A percentile compares a stretch with the other conserved stretches of the same genome.
These are phyloP conservation scores for Passalora sequoiae DNA, from an alignment of 2,329 filamentous ascomycete genomes.

Conservation along the genomic window DNA sequence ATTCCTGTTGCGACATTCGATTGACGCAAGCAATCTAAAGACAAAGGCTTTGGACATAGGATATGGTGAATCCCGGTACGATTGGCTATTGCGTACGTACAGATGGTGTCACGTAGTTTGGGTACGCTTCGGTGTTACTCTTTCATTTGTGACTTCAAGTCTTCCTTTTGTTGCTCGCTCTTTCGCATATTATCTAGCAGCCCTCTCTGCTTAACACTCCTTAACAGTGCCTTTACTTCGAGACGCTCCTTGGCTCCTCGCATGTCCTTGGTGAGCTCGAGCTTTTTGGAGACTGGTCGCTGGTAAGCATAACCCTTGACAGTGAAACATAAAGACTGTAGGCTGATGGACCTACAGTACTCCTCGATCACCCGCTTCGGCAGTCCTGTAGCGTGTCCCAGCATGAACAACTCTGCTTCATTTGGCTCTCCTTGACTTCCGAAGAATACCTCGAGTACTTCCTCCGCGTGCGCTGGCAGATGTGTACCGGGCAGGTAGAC, in stretches of 20 bases:
- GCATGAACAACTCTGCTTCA: constrained; percentile 11
- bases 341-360: constrained; percentile 19
- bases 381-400: constrained; percentile 8
- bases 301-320: too few species aligned
- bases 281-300: constrained; percentile 2
- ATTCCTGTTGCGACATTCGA: too few species aligned
- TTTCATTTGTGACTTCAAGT: too few species aligned
- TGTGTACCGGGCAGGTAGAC: not conserved
- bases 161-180: too few species aligned
- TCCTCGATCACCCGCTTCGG: constrained; percentile 4
- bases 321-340: not conserved
- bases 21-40: too few species aligned
- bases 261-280: not conserved
- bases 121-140: too few species aligned
- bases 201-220: constrained; percentile 2
- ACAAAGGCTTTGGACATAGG: too few species aligned
- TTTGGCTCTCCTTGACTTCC: constrained; percentile 12
- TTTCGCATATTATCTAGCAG: not conserved
- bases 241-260: not conserved
- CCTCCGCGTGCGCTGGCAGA: constrained; percentile 8
- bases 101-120: too few species aligned
- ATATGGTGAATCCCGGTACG: too few species aligned
- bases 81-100: too few species aligned
- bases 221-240: constrained; percentile 1
- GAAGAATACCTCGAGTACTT: constrained; percentile 14